Conservation (phyloP, 306 rosid species). For the Prunus fruticosa region DNA sequence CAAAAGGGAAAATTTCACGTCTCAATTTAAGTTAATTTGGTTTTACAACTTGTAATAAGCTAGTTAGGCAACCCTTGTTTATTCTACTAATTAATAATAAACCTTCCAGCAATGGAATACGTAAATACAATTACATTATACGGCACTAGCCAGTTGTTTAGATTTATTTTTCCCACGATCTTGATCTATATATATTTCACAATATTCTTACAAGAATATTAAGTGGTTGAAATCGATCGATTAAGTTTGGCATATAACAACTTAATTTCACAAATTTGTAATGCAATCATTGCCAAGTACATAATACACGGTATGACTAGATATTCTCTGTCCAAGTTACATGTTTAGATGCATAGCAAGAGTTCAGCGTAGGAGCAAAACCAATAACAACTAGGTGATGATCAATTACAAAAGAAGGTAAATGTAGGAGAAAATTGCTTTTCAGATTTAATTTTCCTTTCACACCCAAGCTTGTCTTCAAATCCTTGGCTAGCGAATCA, state of each 20-base stretch:
- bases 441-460: not conserved
- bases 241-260: not conserved
- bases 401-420: not conserved
- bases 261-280: not conserved
- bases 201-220: not conserved
- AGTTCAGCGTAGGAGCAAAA: not conserved
- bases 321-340: not conserved
- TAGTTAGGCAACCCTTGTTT: too few relatives aligned
- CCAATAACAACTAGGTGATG: not conserved
- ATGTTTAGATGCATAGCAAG: not conserved
- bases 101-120: too few relatives aligned
- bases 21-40: too few relatives aligned
- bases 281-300: not conserved
- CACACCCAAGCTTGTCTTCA: constrained; percentile 1
- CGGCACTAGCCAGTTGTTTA: too few relatives aligned
- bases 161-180: too few relatives aligned
- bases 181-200: not conserved
- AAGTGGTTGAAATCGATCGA: not conserved
- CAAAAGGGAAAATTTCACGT: too few relatives aligned
- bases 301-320: not conserved
- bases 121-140: too few relatives aligned
- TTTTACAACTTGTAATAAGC: too few relatives aligned
- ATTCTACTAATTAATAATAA: too few relatives aligned
- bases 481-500: constrained; percentile 11
- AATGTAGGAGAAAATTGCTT: not conserved